Conservation (phyloP, 1,139 yeast species). For the Protomyces gravidus region DNA sequence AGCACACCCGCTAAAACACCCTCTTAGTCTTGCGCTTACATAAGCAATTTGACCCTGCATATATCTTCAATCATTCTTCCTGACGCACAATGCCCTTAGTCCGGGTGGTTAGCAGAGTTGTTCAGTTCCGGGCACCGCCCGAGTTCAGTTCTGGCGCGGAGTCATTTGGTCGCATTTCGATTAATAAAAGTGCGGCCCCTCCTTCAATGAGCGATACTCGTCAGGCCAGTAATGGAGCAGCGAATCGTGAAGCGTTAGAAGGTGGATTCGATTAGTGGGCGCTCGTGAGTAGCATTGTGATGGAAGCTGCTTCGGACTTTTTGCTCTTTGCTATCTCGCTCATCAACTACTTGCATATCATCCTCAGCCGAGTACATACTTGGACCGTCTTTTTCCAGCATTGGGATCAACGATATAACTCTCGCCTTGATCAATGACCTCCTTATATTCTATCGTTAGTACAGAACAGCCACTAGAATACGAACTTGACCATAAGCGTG, state of each 20-base stretch:
- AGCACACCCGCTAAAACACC: no score
- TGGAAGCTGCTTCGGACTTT: background rate
- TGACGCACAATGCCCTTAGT: no score
- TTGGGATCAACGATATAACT: slow-evolving; percentile 56
- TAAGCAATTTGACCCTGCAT: background rate
- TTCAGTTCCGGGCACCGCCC: background rate
- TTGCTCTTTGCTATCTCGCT: background rate
- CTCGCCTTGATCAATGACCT: slow-evolving; percentile 72
- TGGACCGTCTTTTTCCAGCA: slow-evolving; percentile 3
- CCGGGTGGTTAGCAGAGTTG: background rate
- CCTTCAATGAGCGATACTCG: slow-evolving; percentile 1
- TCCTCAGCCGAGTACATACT: background rate
- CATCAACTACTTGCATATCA: background rate
- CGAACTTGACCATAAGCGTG: slow-evolving; percentile 35
- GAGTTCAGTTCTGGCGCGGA: background rate
- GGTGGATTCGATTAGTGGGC: slow-evolving; percentile 1
- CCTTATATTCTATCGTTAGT: slow-evolving; percentile 38
- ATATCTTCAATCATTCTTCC: background rate
- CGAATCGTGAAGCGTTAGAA: slow-evolving; percentile 1
- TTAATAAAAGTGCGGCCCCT: background rate
- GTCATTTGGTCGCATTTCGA: background rate
- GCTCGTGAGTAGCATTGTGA: background rate
- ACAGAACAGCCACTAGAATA: no score
- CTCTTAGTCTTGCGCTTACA: no score
- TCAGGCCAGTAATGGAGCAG: slow-evolving; percentile 4